Evolutionary conservation across 345 rosid species (phyloP).

Genomic region (Populus ilicifolia): DNA sequence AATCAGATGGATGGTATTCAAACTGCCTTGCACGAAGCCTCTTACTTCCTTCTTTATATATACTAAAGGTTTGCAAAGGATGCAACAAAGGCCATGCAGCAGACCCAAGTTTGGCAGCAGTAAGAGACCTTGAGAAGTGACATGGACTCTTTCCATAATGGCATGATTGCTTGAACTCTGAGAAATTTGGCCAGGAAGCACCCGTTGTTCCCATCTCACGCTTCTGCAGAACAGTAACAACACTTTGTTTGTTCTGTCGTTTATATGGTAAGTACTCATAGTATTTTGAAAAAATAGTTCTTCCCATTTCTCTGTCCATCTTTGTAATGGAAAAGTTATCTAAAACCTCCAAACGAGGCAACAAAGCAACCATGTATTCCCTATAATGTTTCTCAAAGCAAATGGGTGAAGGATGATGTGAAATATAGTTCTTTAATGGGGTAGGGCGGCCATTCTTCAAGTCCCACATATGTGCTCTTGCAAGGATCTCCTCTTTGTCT

Average conservation of each 20-base stretch:
- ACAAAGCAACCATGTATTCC: slow-evolving; percentile 72
- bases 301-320: slow-evolving; percentile 67
- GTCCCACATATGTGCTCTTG: slow-evolving; percentile 12
- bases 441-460: slow-evolving; percentile 10
- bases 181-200: slow-evolving; percentile 6
- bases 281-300: slow-evolving; percentile 40
- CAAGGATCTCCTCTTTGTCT: slow-evolving; percentile 30
- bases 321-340: slow-evolving; percentile 65
- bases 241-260: slow-evolving; percentile 60
- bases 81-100: slow-evolving; percentile 75
- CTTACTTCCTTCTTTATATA: slow-evolving; percentile 39
- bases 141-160: slow-evolving; percentile 44
- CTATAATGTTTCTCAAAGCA: slow-evolving; percentile 84
- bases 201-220: slow-evolving; percentile 64
- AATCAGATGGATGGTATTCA: slow-evolving; percentile 81
- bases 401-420: slow-evolving; percentile 71
- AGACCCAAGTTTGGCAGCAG: slow-evolving; percentile 83
- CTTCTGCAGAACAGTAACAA: slow-evolving; percentile 56
- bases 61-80: slow-evolving; percentile 25
- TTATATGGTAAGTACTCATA: slow-evolving; percentile 76
- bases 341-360: slow-evolving; percentile 63
- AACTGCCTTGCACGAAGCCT: slow-evolving; percentile 85
- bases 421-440: slow-evolving; percentile 45
- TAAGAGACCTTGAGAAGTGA: slow-evolving; percentile 66
- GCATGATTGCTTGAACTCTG: slow-evolving; percentile 24